Evolutionary conservation across 129 eudicot species (phyloP), one percentile per base, ranked within the genome.

Genomic region (sunflower (Helianthus annuus)): DNA sequence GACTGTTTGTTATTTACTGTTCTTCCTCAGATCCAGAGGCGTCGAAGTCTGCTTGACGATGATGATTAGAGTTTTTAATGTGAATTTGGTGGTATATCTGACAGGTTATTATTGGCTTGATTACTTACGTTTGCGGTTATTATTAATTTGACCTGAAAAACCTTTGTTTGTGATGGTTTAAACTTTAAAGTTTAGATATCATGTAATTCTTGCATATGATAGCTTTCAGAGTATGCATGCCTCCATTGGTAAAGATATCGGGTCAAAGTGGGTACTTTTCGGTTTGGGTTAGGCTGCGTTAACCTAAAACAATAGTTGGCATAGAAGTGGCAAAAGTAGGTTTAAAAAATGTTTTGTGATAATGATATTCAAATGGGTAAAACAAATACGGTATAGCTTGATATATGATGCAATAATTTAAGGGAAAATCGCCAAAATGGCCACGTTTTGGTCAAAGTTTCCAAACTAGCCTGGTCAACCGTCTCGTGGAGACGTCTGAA

Each of bases 1-100:
- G 48, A 62, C 60, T 49, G 64, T 10, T 64, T 48, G 62, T 11
- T 17, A 19, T 63, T 52, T 70, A 8, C 7, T 22, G 22, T 72
- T 32, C 36, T 32, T 32, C 36, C 36, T 32, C 36, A 90, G 98
- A 93, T 93, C 62, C 89, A 80, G 72, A 93, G 98, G 89, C 97
- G 97, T 13, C 83, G 88, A 46, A 89, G 88, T 73, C 96, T 92
- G 82, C 96, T 93, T 64, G 96, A 89, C 2, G 98, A 93, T 48
- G 98, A 93, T 72, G 98, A 92, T 81, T 14, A 39, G 42, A 12
- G 66, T 39, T 70, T 55, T 56, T 49, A 61, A 32, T 51, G 71
- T 61, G 36, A 32, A 32, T 3, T 61, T 62, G 46, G 27, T 60
- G 36, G 22, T 40, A 32, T 32, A 32, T 32, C 36, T 68, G 44